Percentiles rank a stretch among this genome's conserved stretches.
phyloP scores from a whole-genome alignment of 371 early-diverging fungal genomes.

The Batkoa obscura region DNA sequence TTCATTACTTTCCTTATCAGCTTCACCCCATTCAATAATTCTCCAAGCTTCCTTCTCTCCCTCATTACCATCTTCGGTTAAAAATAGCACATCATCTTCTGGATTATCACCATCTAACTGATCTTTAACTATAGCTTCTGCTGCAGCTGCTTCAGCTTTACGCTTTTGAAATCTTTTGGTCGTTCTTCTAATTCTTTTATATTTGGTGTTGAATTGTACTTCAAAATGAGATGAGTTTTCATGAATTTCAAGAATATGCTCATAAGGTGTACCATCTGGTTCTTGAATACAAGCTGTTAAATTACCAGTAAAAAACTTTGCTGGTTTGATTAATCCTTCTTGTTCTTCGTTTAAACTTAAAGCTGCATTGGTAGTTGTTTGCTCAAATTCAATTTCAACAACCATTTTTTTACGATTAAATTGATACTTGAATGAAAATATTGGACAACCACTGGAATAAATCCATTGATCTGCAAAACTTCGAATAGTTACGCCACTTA shows the following conservation, averaged over 20 bases:
- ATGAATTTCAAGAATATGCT: conserved; percentile 76
- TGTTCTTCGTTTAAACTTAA: too few relatives aligned
- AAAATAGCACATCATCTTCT: conserved; percentile 27
- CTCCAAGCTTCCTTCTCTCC: conserved; percentile 50
- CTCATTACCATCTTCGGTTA: conserved; percentile 45
- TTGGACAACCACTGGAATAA: conserved; percentile 70
- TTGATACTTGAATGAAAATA: conserved; percentile 48
- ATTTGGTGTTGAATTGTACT: conserved; percentile 88
- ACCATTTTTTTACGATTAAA: conserved; percentile 89
- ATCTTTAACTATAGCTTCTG: conserved; percentile 47
- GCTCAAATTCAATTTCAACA: conserved; percentile 71
- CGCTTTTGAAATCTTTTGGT: conserved; percentile 62
- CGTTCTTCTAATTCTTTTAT: conserved; percentile 77
- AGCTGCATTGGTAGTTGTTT: conserved; percentile 40
- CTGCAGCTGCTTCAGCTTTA: conserved; percentile 57
- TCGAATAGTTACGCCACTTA: conserved; percentile 50
- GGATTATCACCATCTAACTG: conserved; percentile 27
- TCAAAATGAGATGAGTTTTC: conserved; percentile 54
- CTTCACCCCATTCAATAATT: conserved; percentile 65
- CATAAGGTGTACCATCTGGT: conserved; percentile 83
- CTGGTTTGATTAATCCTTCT: conserved; percentile 15
- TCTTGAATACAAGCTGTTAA: conserved; percentile 82
- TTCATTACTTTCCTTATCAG: conserved; percentile 51
- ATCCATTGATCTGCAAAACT: conserved; percentile 88
- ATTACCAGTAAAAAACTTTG: conserved; percentile 38